Base-by-base conservation (phyloP, 1,139 yeast species). In the Pichia norvegensis region DNA sequence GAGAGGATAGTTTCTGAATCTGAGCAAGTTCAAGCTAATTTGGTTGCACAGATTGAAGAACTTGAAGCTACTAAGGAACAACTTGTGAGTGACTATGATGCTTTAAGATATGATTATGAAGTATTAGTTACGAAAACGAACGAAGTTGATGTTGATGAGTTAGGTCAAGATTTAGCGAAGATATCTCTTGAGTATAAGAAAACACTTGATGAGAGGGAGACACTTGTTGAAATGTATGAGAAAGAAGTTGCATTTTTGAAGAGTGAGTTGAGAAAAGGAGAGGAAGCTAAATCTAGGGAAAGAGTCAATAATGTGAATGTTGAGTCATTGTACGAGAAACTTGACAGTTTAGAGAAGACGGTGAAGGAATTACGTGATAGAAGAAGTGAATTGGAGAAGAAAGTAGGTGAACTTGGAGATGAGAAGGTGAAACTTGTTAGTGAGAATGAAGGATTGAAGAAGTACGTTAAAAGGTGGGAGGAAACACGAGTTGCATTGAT, bases 121-220 rank as follows among this genome's bases (percentile, higher is more conserved):
- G 22, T 29, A 8, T 23, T 52, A 2, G 33, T 46, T 14, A n/a
- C 31, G 1, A 22, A 22, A 11, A n/a, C 38, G 4, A 13, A 44
- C n/a, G 40, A 46, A 10, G 35, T 22, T 13, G 41, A 42, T 3
- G 29, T 47, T 33, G 46, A 44, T 7, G 54, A 52, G 9, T 42
- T 57, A 17, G 55, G 54, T 35, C 41, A 47, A 16, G 61, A 57
- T 45, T 50, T 58, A 43, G 54, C 57, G 14, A 52, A 54, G 36
- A 35, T 57, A 4, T 52, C 61, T 0, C 29, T 57, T 27, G 52
- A 52, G 21, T 58, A 57, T 38, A 55, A 55, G 29, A 37, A 41
- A 5, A 46, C 49, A 16, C 46, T 55, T 31, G 49, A 56, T 33
- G 54, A 57, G 17, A 45, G 56, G 20, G 46, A 49, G 5, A 16